Evolutionary conservation across 805 yeast genomes (phyloP), one percentile per base, ranked within the genome.

Genomic region (Hanseniaspora pseudoguilliermondii): DNA sequence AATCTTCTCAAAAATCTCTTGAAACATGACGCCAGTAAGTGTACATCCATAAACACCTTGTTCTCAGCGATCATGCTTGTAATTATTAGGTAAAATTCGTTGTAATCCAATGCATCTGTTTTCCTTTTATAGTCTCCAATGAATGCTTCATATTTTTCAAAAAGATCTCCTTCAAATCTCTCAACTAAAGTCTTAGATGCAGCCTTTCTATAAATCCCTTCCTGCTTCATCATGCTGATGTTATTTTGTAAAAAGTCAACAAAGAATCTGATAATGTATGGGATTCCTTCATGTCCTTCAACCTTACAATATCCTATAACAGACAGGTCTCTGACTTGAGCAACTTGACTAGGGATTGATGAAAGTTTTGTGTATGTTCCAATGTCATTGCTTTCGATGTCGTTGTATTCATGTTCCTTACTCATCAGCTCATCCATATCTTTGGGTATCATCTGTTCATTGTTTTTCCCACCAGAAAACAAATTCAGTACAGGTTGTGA

Each of bases 171-270:
- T 53, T 68, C 72, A 32, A 67, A 60, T 23, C 62, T 62, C 56
- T 67, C 70, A 44, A 68, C 64, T 47, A 63, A 79, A 55, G 83
- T 76, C 49, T 84, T 83, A 9, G 87, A 76, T 1, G 96, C 98
- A 47, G 95, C 84, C 61, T 90, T 83, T 61, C 98, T 75, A 71
- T 93, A 93, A 38, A 93, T 77, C 9, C 98, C 98, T 68, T 90
- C 97, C 59, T 75, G 71, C 41, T 76, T 80, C 61, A 90, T 68
- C 5, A 52, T 59, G 2, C 54, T 60, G 18, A 95, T 96, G 57
- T 87, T 73, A 7, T 65, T 65, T 69, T 91, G 96, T 54, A 93
- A 88, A 62, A 84, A 93, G 25, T 74, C 72, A 6, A 89, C 69
- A 69, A 96, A 87, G 57, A 79, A 74, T 13, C 82, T 72, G 11